These are phyloP conservation scores for Ophiostoma angusticollis DNA, from an alignment of 2,329 filamentous ascomycete species.

Conservation along the genomic window DNA sequence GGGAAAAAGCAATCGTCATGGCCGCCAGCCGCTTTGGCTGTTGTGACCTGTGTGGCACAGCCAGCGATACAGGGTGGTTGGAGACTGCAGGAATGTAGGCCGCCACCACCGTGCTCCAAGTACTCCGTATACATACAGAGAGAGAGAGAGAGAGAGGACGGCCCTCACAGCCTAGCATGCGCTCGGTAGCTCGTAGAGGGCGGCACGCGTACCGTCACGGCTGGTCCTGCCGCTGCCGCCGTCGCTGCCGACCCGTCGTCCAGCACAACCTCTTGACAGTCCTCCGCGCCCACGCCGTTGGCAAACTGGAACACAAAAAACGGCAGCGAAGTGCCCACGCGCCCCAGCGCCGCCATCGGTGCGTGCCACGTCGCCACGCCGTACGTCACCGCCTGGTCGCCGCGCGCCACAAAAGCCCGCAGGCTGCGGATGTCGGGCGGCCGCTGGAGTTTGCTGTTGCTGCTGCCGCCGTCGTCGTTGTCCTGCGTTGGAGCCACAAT, in stretches of 20 bases:
- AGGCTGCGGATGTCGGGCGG: slow-evolving; percentile 60
- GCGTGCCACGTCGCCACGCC: slow-evolving; percentile 89
- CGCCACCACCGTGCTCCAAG: too few relatives aligned
- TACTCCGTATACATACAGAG: too few relatives aligned
- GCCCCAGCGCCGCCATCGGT: slow-evolving; percentile 80
- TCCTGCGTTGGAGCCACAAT: slow-evolving; percentile 69
- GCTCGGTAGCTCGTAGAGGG: too few relatives aligned
- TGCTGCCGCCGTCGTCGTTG: slow-evolving; percentile 21
- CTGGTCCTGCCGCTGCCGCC: background rate
- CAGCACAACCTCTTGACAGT: slow-evolving; percentile 69
- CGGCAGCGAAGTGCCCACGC: slow-evolving; percentile 46
- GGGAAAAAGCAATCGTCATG: too few relatives aligned
- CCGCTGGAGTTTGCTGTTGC: slow-evolving; percentile 39
- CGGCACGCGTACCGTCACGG: background rate
- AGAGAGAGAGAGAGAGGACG: too few relatives aligned
- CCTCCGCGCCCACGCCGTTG: slow-evolving; percentile 69
- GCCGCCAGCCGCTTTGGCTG: too few relatives aligned
- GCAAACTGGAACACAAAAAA: slow-evolving; percentile 85
- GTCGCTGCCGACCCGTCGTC: slow-evolving; percentile 3
- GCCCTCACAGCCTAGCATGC: background rate
- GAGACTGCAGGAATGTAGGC: too few relatives aligned
- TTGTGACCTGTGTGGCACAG: too few relatives aligned
- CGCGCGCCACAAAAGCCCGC: slow-evolving; percentile 65
- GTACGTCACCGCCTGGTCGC: slow-evolving; percentile 80
- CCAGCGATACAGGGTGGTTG: too few relatives aligned